Percentiles rank a stretch among this genome's conserved stretches.
phyloP scores from a whole-genome alignment of 2,329 filamentous ascomycete species.

The Plenodomus tracheiphilus region DNA sequence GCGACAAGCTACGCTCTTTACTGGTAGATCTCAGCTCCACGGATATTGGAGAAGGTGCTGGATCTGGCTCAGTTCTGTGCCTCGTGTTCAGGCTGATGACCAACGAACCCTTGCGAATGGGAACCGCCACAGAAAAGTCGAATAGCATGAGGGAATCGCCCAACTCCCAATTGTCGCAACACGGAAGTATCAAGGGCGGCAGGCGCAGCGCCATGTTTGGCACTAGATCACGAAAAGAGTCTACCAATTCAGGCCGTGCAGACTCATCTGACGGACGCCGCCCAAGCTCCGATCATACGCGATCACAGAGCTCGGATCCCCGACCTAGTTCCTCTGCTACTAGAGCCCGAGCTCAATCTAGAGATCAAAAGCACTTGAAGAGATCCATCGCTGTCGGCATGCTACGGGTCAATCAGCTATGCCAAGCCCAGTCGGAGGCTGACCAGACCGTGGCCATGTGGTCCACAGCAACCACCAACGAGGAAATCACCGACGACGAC shows the following conservation, averaged over 20 bases:
- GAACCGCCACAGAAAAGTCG: slow-evolving; percentile 36
- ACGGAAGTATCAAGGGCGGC: slow-evolving; percentile 47
- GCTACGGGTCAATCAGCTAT: slow-evolving; percentile 72
- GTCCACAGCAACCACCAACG: slow-evolving; percentile 59
- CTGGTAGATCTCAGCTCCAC: slow-evolving; percentile 83
- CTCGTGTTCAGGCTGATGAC: slow-evolving; percentile 80
- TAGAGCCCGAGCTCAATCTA: slow-evolving; percentile 32
- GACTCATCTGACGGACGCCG: slow-evolving; percentile 23
- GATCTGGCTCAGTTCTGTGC: slow-evolving; percentile 74
- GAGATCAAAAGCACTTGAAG: slow-evolving; percentile 59
- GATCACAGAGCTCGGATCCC: slow-evolving; percentile 25
- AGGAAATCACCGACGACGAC: slow-evolving; percentile 50
- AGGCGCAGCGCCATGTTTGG: slow-evolving; percentile 68
- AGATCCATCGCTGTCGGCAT: slow-evolving; percentile 77
- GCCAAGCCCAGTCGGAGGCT: slow-evolving; percentile 71
- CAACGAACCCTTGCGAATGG: slow-evolving; percentile 50
- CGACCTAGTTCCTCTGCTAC: slow-evolving; percentile 35
- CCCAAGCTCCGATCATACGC: slow-evolving; percentile 29
- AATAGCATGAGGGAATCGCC: slow-evolving; percentile 20
- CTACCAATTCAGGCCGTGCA: slow-evolving; percentile 28
- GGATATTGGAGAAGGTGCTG: slow-evolving; percentile 68
- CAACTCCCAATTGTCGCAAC: slow-evolving; percentile 33
- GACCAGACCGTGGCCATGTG: slow-evolving; percentile 80
- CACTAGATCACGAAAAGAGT: slow-evolving; percentile 55
- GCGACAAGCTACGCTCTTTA: slow-evolving; percentile 75